Percentiles rank a stretch among this genome's conserved stretches.
Evolutionary conservation across 2,329 filamentous ascomycete species (phyloP).

Genomic region (Aspergillus ochraceus): DNA sequence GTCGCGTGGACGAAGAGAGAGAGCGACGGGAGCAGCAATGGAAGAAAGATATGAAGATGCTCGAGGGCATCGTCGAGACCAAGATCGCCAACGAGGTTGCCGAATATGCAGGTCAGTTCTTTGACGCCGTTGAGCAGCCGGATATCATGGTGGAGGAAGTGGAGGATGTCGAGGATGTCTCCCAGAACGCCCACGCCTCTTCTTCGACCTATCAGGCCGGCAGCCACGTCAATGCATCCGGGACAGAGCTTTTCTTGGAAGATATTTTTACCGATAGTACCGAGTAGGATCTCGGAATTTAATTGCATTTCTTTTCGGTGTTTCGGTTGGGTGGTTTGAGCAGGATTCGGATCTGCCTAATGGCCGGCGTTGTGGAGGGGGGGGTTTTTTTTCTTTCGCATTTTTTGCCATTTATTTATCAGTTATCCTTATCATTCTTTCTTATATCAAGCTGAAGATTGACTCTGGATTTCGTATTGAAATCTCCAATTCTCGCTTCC

Average conservation of each 20-base stretch:
- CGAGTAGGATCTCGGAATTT: background rate
- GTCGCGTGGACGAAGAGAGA: slow-evolving; percentile 40
- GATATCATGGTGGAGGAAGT: slow-evolving; percentile 6
- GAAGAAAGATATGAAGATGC: slow-evolving; percentile 41
- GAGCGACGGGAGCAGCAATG: slow-evolving; percentile 40
- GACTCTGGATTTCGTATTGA: background rate
- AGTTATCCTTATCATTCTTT: background rate
- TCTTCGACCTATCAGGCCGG: background rate
- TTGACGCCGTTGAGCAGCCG: slow-evolving; percentile 28
- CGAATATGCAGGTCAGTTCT: slow-evolving; percentile 43
- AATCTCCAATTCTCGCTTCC: background rate
- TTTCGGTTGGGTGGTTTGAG: background rate
- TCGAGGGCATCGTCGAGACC: slow-evolving; percentile 40
- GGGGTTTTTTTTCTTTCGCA: too few relatives aligned
- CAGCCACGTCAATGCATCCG: background rate
- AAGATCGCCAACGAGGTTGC: slow-evolving; percentile 46
- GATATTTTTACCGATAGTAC: background rate
- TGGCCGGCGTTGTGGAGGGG: background rate
- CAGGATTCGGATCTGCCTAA: background rate
- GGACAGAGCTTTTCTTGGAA: background rate
- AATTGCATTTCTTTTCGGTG: background rate
- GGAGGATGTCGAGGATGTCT: slow-evolving; percentile 15
- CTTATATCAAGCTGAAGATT: background rate
- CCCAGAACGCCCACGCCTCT: background rate
- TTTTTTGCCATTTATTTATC: background rate